A percentile compares a stretch with the other conserved stretches of the same genome.
These are phyloP conservation scores for Saccharomycopsis fibuligera DNA, from an alignment of 805 yeast genomes.

Conservation along the genomic window DNA sequence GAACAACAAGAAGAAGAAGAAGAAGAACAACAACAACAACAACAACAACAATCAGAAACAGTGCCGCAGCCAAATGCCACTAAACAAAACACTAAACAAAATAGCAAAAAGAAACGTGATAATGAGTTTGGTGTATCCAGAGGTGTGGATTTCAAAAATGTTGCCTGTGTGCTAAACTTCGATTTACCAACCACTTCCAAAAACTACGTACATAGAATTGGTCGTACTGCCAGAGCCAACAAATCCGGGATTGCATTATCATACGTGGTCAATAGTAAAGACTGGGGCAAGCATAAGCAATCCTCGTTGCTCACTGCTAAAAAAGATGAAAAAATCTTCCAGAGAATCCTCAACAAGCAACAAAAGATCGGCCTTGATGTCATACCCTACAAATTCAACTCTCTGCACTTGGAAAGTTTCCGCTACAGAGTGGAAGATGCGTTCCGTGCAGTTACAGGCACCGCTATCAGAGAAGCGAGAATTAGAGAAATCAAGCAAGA, in stretches of 20 bases:
- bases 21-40: constrained; percentile 17
- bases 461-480: constrained; percentile 89
- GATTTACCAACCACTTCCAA: constrained; percentile 88
- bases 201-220: constrained; percentile 88
- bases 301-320: constrained; percentile 66
- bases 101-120: constrained; percentile 36
- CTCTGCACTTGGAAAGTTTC: constrained; percentile 89
- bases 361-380: constrained; percentile 64
- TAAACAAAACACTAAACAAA: constrained; percentile 19
- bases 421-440: constrained; percentile 97
- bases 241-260: constrained; percentile 92
- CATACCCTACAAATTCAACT: constrained; percentile 85
- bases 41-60: constrained; percentile 11
- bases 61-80: constrained; percentile 18
- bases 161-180: constrained; percentile 92
- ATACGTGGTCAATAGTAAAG: constrained; percentile 77
- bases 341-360: constrained; percentile 72
- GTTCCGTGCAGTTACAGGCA: constrained; percentile 86
- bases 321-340: constrained; percentile 80
- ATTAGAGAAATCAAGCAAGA: constrained; percentile 83
- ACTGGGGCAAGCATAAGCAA: constrained; percentile 82
- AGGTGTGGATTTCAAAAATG: constrained; percentile 94
- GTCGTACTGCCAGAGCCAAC: constrained; percentile 97
- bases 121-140: constrained; percentile 90
- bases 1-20: constrained; percentile 23